Conservation (phyloP, 2,329 filamentous ascomycete species). For the Torrubiellomyces zombiae region DNA sequence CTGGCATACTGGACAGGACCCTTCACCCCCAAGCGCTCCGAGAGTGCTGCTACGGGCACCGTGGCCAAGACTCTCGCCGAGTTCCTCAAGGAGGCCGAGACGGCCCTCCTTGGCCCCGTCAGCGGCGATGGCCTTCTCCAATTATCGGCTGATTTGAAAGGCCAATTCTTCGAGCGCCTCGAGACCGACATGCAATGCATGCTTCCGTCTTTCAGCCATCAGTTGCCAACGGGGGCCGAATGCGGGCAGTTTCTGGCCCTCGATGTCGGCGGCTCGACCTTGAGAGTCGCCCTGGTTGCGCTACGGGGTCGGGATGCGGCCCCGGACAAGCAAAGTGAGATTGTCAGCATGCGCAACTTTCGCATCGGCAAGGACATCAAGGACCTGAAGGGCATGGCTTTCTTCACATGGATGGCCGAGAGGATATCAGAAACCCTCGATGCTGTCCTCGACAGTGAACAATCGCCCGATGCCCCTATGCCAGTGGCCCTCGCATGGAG, state of each 20-base stretch:
- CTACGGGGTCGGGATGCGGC: slow-evolving; percentile 28
- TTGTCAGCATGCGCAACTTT: slow-evolving; percentile 38
- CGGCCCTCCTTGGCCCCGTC: slow-evolving; percentile 30
- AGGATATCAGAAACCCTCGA: slow-evolving; percentile 40
- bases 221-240: slow-evolving; percentile 44
- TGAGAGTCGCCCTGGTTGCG: slow-evolving; percentile 47
- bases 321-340: slow-evolving; percentile 26
- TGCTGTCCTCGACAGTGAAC: slow-evolving; percentile 21
- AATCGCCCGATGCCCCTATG: slow-evolving; percentile 25
- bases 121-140: slow-evolving; percentile 25
- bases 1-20: slow-evolving; percentile 36
- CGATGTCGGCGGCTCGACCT: slow-evolving; percentile 53
- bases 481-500: slow-evolving; percentile 51
- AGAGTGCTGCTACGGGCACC: slow-evolving; percentile 8
- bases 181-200: slow-evolving; percentile 38
- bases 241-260: slow-evolving; percentile 42
- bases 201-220: slow-evolving; percentile 50
- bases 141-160: slow-evolving; percentile 33
- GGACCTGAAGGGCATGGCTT: slow-evolving; percentile 37
- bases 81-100: slow-evolving; percentile 41
- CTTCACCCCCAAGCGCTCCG: slow-evolving; percentile 14
- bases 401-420: slow-evolving; percentile 54
- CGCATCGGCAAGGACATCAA: slow-evolving; percentile 40
- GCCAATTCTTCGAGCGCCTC: slow-evolving; percentile 37
- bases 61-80: slow-evolving; percentile 21